phyloP scores from a whole-genome alignment of 176 grass and related monocot species.

The Thinopyrum elongatum region DNA sequence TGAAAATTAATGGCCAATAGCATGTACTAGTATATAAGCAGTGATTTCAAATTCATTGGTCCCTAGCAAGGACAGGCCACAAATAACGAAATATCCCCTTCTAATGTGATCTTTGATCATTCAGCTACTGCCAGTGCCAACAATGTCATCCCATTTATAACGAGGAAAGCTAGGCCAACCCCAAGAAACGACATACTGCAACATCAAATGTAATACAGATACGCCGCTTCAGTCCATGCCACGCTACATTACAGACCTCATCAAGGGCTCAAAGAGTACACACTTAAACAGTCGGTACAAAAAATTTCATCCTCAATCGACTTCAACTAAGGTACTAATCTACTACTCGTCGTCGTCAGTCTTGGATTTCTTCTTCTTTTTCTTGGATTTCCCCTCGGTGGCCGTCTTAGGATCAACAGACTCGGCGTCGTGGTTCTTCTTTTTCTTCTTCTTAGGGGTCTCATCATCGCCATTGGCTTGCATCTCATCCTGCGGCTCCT shows the following conservation, averaged over 20 bases:
- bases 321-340: background rate
- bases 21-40: too few relatives aligned
- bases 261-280: background rate
- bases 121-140: background rate
- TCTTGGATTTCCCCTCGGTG: constrained; percentile 45
- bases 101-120: too few relatives aligned
- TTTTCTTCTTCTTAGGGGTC: constrained; percentile 48
- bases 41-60: too few relatives aligned
- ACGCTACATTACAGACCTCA: constrained; percentile 5
- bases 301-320: background rate
- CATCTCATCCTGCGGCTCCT: constrained; percentile 16
- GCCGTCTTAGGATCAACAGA: constrained; percentile 26
- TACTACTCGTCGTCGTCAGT: background rate
- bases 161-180: background rate
- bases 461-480: constrained; percentile 22
- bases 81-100: too few relatives aligned
- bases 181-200: too few relatives aligned
- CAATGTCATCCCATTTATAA: background rate
- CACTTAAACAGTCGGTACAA: background rate
- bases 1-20: too few relatives aligned
- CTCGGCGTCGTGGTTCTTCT: constrained; percentile 26
- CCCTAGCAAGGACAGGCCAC: too few relatives aligned
- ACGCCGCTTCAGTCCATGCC: background rate
- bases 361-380: constrained; percentile 42
- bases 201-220: background rate